Evolutionary conservation across 371 early-diverging fungal species (phyloP).

Genomic region (Chytridium lagenaria): DNA sequence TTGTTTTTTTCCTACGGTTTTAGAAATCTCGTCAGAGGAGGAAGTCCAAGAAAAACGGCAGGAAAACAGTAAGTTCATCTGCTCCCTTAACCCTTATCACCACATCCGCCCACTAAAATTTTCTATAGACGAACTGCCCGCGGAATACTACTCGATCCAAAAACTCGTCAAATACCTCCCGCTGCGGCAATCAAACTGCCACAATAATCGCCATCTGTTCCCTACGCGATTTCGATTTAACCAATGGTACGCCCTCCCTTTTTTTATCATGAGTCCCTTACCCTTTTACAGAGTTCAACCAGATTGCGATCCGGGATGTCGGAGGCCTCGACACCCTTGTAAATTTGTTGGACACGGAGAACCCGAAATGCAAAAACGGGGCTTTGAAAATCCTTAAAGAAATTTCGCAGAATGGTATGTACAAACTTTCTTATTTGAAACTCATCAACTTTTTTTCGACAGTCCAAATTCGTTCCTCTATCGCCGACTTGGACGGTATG

Average conservation of each 20-base stretch:
- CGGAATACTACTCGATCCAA: constrained; percentile 66
- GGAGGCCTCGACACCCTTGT: constrained; percentile 65
- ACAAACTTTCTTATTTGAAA: not conserved
- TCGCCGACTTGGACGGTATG: constrained; percentile 63
- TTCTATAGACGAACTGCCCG: constrained; percentile 55
- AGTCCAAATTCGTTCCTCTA: constrained; percentile 61
- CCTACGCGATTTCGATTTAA: constrained; percentile 62
- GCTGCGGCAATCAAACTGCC: constrained; percentile 64
- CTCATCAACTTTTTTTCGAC: too few relatives aligned
- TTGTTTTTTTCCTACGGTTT: not conserved
- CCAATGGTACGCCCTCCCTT: constrained; percentile 45
- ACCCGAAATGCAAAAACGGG: constrained; percentile 63
- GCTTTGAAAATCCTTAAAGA: constrained; percentile 62
- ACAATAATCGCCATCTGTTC: constrained; percentile 69
- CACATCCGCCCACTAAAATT: not conserved
- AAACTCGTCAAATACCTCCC: constrained; percentile 64
- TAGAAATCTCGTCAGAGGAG: constrained; percentile 57
- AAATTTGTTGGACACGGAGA: constrained; percentile 65
- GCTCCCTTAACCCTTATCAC: not conserved
- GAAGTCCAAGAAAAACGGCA: constrained; percentile 59
- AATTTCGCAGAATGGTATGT: constrained; percentile 59
- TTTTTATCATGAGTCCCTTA: not conserved
- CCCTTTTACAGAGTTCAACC: constrained; percentile 52
- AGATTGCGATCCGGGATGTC: constrained; percentile 64
- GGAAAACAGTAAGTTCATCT: constrained; percentile 49